These are phyloP conservation scores for Plasmodium coatneyi DNA, from an alignment of 169 alveolate species.

Conservation along the genomic window DNA sequence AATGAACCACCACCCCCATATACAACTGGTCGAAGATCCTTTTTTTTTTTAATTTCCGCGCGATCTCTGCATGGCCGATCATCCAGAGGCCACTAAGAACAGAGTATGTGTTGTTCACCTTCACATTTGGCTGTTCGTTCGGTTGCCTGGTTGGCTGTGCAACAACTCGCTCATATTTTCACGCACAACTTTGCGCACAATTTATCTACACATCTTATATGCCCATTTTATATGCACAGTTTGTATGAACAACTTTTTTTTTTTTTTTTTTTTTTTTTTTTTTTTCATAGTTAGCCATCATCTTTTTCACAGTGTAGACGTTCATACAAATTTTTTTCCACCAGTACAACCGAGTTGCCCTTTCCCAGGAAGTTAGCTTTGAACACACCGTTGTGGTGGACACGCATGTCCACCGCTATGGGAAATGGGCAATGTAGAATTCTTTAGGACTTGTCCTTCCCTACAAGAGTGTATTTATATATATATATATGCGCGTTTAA, in stretches of 20 bases:
- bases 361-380: constrained; percentile 6
- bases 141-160: neutral
- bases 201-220: neutral
- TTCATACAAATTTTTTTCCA: neutral
- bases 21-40: neutral
- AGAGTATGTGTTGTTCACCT: neutral
- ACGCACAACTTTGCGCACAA: neutral
- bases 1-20: neutral
- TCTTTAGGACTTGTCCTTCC: neutral
- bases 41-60: neutral
- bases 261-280: neutral
- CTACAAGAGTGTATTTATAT: neutral
- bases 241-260: neutral
- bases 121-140: neutral
- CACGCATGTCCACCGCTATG: constrained; percentile 11
- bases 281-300: constrained; percentile 11
- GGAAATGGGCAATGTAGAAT: neutral
- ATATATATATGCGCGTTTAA: neutral
- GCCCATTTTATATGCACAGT: neutral
- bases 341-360: constrained; percentile 22
- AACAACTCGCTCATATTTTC: neutral
- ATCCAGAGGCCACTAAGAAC: neutral
- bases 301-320: constrained; percentile 15
- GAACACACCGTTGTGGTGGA: neutral
- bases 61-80: neutral